These are phyloP conservation scores for Acacia pycnantha DNA, from an alignment of 331 rosid species.

Conservation along the genomic window DNA sequence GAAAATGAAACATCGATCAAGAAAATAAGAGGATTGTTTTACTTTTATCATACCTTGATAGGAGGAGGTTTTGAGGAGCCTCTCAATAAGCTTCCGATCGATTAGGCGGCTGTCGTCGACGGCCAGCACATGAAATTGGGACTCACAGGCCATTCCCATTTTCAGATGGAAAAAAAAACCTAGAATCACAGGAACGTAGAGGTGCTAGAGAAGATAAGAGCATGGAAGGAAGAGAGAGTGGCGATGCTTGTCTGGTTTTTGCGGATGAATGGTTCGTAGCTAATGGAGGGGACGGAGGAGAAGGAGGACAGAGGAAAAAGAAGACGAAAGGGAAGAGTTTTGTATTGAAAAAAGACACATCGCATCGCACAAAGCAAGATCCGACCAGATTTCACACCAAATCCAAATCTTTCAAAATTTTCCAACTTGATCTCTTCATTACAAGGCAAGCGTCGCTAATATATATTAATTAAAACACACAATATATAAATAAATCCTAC, in stretches of 20 bases:
- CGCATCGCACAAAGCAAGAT: constrained; percentile 91
- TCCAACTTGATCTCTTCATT: constrained; percentile 71
- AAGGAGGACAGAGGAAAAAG: constrained; percentile 26
- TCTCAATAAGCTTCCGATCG: constrained; percentile 80
- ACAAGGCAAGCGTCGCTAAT: constrained; percentile 68
- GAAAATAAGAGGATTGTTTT: constrained; percentile 6
- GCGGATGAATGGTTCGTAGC: background rate
- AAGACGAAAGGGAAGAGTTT: constrained; percentile 23
- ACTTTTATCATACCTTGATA: constrained; percentile 55
- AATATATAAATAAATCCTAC: constrained; percentile 25
- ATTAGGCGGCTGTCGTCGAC: constrained; percentile 71
- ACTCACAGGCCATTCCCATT: constrained; percentile 81
- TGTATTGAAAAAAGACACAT: constrained; percentile 67
- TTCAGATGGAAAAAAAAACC: constrained; percentile 23
- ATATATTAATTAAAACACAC: constrained; percentile 6
- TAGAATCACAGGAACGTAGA: background rate
- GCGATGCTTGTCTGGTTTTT: background rate
- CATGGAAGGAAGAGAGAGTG: constrained; percentile 11
- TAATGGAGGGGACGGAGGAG: constrained; percentile 31
- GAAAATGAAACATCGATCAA: background rate
- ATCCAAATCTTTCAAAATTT: constrained; percentile 56
- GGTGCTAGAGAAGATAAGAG: background rate
- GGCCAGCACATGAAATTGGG: constrained; percentile 90
- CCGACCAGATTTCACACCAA: constrained; percentile 96
- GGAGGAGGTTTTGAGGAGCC: constrained; percentile 71